A percentile compares a stretch with the other conserved stretches of the same genome.
Evolutionary conservation across 148 eudicot species (phyloP).

Genomic region (Vaccinium myrtillus): DNA sequence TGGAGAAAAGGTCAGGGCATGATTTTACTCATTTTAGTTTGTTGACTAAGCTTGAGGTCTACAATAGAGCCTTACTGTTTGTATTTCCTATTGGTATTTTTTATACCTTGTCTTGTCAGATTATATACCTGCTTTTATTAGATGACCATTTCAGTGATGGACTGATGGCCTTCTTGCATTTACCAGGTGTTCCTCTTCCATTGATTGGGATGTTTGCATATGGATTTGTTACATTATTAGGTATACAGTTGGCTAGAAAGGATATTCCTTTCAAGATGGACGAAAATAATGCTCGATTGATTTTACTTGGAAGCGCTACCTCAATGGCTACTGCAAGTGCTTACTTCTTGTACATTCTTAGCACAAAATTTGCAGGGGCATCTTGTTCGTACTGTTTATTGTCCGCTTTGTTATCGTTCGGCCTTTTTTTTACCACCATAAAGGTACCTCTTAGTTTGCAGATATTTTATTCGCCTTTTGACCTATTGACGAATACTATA

Average conservation of each 20-base stretch:
- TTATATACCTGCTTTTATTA: not conserved
- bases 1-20: not conserved
- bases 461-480: not conserved
- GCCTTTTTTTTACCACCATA: conserved; percentile 63
- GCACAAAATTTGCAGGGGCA: conserved; percentile 67
- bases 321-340: conserved; percentile 94
- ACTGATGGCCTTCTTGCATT: conserved; percentile 35
- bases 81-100: not conserved
- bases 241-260: conserved; percentile 59
- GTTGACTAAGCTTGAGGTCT: conserved; percentile 7
- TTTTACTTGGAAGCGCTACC: conserved; percentile 62
- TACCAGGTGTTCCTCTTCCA: conserved; percentile 92
- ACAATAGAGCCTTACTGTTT: not conserved
- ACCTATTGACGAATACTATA: not conserved
- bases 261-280: conserved; percentile 50
- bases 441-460: conserved; percentile 44
- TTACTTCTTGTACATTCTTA: conserved; percentile 73
- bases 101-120: not conserved
- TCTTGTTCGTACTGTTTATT: conserved; percentile 75
- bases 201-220: conserved; percentile 83
- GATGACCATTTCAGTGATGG: conserved; percentile 22
- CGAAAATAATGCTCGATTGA: conserved; percentile 52
- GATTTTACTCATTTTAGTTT: not conserved
- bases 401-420: conserved; percentile 71
- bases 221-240: conserved; percentile 63